Evolutionary conservation across 768 basidiomycete genomes (phyloP), one percentile per base, ranked within the genome.

Genomic region (Gymnopilus dilepis): DNA sequence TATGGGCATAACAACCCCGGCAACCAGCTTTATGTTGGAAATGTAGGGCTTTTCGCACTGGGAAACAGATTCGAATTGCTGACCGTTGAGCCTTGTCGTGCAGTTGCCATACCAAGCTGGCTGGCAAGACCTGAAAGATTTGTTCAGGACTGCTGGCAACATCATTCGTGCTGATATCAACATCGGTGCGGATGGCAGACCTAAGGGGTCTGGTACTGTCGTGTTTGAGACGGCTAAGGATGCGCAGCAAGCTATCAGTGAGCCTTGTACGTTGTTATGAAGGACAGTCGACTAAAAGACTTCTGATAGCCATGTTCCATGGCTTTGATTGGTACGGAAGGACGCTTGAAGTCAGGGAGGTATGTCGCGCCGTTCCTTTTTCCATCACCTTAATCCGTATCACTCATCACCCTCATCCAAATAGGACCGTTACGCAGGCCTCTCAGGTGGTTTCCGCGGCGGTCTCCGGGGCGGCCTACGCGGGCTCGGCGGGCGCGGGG

Each of bases 311-410:
- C 69, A 97, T 97, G 94, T 98, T 96, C 74, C 91, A 97, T 61
- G 96, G 96, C 28, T 97, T 93, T 68, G 95, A 97, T 64, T 98
- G 97, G 95, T 96, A 96, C 73, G 96, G 96, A 7, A 91, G 93
- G 50, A 87, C 89, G 7, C 87, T 99, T 12, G 97, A 99, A 80
- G 97, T 99, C 34, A 91, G 96, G 66, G 94, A 97, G 85, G 94
- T 93, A 73, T 63, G 81, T 37, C 70, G 9, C 17, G 17, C 40
- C 13, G 21, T 2, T 55, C 61, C 22, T 53, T 28, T 31, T 31
- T n/a, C 22, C 13, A 43, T 41, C n/a, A 15, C 15, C 9, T 33
- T 0, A 1, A 3, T 42, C 8, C 6, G 43, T n/a, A 28, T n/a
- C 52, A 7, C 42, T 55, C 15, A 24, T 57, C 2, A 28, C 13